Evolutionary conservation across 23 red algal species (phyloP).

Genomic region (Gracilaria domingensis): DNA sequence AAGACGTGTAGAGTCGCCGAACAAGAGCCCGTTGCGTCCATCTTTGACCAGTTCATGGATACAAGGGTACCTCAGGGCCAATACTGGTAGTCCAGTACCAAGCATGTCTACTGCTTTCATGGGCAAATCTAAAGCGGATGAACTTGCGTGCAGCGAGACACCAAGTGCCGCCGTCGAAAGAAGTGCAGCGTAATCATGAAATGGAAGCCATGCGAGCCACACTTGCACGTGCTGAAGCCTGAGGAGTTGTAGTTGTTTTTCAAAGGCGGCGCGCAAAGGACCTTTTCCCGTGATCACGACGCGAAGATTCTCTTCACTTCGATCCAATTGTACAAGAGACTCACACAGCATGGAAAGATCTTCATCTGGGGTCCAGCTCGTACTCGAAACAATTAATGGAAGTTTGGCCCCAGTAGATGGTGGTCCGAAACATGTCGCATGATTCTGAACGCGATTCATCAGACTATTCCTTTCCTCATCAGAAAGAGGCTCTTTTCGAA

Average conservation of each 20-base stretch:
- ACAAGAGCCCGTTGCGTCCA: slow-evolving; percentile 65
- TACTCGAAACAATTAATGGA: slow-evolving; percentile 62
- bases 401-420: not conserved
- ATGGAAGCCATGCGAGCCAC: slow-evolving; percentile 65
- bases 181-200: slow-evolving; percentile 72
- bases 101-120: slow-evolving; percentile 99
- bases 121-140: slow-evolving; percentile 91
- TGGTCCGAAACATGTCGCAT: slow-evolving; percentile 35
- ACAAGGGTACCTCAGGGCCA: slow-evolving; percentile 68
- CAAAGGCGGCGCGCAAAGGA: slow-evolving; percentile 76
- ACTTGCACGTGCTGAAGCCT: slow-evolving; percentile 34
- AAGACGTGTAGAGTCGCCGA: slow-evolving; percentile 50
- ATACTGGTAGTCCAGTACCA: slow-evolving; percentile 83
- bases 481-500: not conserved
- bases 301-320: not conserved
- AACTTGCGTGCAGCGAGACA: slow-evolving; percentile 88
- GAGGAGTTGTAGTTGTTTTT: not conserved
- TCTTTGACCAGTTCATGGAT: slow-evolving; percentile 72
- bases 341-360: slow-evolving; percentile 77
- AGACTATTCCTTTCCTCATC: not conserved
- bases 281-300: slow-evolving; percentile 90
- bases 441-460: not conserved
- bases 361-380: slow-evolving; percentile 99
- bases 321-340: slow-evolving; percentile 68
- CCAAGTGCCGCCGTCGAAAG: slow-evolving; percentile 79